Evolutionary conservation across 2,329 filamentous ascomycete genomes (phyloP), one percentile per base, ranked within the genome.

Genomic region (Dactylellina drechsleri): DNA sequence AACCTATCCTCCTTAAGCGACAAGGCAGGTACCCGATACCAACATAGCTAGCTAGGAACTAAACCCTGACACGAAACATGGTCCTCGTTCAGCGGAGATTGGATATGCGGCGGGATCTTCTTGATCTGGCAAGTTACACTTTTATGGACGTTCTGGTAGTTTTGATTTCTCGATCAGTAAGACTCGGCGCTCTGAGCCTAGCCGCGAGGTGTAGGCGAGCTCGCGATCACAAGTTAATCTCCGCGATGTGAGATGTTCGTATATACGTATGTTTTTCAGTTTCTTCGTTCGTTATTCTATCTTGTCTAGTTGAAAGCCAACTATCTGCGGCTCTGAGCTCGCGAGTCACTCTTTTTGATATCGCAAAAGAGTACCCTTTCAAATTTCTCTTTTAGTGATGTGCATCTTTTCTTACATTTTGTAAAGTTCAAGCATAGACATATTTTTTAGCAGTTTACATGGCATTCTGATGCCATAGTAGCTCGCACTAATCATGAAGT

Each of bases 381-480:
- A 6, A 47, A 47, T n/a, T 16, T n/a, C 43, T 47, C 16, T 18
- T 18, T 47, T 18, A 47, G 23, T 23, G 23, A 23, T 23, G 23
- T 47, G 15, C 16, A 47, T 47, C 7, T 47, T 47, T 8, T 47
- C 43, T 47, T 47, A 5, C 13, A 47, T 59, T 59, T 16, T 45
- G 45, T 67, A 67, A 50, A 60, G 0, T 60, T 53, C 45, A 52
- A 53, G 56, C 16, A 45, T 53, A 60, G 2, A 67, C n/a, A 47
- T 41, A 26, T 16, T 47, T 67, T 67, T 66, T 54, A 10, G 31
- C 6, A 10, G 52, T 67, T 67, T 67, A 60, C 47, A 54, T 60
- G 56, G 65, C 47, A 60, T 60, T 45, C 10, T 41, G 65, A 67
- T 67, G 65, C 54, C 56, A 54, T 60, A 60, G 65, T 67, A 67